Evolutionary conservation across 371 early-diverging fungal species (phyloP), one percentile per base, ranked within the genome.

Genomic region (Haplosporangium sp.): DNA sequence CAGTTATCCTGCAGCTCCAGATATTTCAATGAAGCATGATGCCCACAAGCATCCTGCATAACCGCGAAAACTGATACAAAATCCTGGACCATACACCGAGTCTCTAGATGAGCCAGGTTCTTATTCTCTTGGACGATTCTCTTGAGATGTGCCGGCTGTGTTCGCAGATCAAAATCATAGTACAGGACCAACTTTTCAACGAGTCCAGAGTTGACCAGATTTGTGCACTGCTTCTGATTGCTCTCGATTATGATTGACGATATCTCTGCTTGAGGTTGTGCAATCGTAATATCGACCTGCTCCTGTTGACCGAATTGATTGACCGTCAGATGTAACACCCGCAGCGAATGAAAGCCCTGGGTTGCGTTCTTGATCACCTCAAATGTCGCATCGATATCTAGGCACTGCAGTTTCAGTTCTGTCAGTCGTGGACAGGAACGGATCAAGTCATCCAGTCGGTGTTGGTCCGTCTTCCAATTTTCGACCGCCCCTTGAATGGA

Each of bases 231-330:
- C 37, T 37, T 21, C 62, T 46, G 56, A 46, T 66, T 73, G 60
- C 62, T 66, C 58, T 52, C 20, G 37, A 73, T 62, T 6, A 41
- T 20, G 43, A 73, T 46, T n/a, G 60, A 61, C 41, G 47, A 23
- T 16, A 73, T 73, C 59, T 73, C 64, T 10, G 60, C 66, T 18
- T 45, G 56, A 23, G 70, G 70, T 29, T 73, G 62, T 3, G 40
- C 43, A 12, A 73, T 52, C 29, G 21, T 10, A 6, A 73, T 42
- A 29, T 64, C 58, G 40, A 66, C 73, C 10, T 66, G 67, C 41
- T 73, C 73, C 37, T 66, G 66, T 16, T 38, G 37, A 20, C 13
- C 29, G 2, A 38, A 51, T 12, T 66, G 56, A 13, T 29, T 57
- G 20, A 58, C 62, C 41, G 38, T 66, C 46, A 73, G 51, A 20